phyloP scores from a whole-genome alignment of 2,329 filamentous ascomycete species.

The Plenodomus lindquistii region DNA sequence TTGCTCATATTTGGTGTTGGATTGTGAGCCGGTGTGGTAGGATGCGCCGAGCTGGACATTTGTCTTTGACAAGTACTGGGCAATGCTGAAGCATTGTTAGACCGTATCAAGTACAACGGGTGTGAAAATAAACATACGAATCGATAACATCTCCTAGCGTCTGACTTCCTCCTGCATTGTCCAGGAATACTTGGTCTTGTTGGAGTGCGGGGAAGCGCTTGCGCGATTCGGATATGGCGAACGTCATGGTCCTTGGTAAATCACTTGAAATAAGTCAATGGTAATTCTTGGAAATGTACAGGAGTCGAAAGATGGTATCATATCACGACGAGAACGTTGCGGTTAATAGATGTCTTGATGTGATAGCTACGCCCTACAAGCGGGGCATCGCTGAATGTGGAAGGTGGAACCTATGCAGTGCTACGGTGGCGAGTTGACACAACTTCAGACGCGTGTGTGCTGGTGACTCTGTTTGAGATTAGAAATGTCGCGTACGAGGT shows the following conservation, averaged over 20 bases:
- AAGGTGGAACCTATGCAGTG: not conserved
- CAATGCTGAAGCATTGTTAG: conserved; percentile 51
- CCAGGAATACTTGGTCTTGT: conserved; percentile 71
- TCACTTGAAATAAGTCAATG: no score
- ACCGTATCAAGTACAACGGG: no score
- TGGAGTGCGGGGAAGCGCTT: conserved; percentile 69
- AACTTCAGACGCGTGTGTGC: no score
- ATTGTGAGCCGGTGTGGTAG: conserved; percentile 63
- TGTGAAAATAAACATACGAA: conserved; percentile 51
- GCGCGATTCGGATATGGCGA: conserved; percentile 62
- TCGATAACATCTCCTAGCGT: conserved; percentile 68
- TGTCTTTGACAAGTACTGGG: conserved; percentile 65
- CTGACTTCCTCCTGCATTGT: conserved; percentile 79
- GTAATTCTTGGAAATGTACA: no score
- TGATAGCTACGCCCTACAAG: not conserved
- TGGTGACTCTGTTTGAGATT: no score
- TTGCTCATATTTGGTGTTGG: conserved; percentile 62
- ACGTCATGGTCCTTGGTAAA: conserved; percentile 24
- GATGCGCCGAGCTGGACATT: conserved; percentile 78
- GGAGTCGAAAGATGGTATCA: no score
- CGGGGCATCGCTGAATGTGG: not conserved
- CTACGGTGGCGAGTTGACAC: not conserved
- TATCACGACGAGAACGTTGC: not conserved
- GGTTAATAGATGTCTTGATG: not conserved
- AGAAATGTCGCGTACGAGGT: no score